These are phyloP conservation scores for Colletotrichum acutatum DNA, from an alignment of 2,329 filamentous ascomycete species.

Conservation along the genomic window DNA sequence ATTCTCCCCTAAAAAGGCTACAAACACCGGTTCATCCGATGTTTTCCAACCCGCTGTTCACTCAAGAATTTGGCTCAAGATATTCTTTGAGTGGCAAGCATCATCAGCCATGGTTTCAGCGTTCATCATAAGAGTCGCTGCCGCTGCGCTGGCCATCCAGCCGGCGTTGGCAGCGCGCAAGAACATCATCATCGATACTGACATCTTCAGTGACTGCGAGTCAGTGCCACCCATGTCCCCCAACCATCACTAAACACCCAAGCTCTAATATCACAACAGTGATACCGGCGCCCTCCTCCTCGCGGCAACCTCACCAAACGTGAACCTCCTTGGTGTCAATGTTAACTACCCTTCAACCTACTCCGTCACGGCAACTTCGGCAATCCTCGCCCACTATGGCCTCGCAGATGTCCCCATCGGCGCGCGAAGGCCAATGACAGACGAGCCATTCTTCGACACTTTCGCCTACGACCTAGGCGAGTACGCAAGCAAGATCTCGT, in stretches of 20 bases:
- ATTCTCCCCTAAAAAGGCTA: background rate
- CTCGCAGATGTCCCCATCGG: slow-evolving; percentile 50
- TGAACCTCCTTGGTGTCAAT: slow-evolving; percentile 53
- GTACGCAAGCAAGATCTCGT: slow-evolving; percentile 57
- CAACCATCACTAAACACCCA: background rate
- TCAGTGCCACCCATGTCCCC: slow-evolving; percentile 39
- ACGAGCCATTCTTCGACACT: slow-evolving; percentile 56
- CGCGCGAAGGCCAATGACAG: slow-evolving; percentile 50
- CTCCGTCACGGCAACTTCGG: slow-evolving; percentile 53
- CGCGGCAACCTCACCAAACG: slow-evolving; percentile 48
- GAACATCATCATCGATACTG: slow-evolving; percentile 58
- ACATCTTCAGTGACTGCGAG: slow-evolving; percentile 60
- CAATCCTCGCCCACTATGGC: slow-evolving; percentile 54
- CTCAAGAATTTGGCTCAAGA: background rate
- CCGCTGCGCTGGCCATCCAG: background rate
- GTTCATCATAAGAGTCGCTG: background rate
- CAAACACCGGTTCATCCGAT: background rate
- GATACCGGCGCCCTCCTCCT: slow-evolving; percentile 55
- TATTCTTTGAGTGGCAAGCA: background rate
- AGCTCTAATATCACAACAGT: slow-evolving; percentile 38
- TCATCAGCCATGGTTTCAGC: slow-evolving; percentile 1
- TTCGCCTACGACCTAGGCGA: slow-evolving; percentile 52
- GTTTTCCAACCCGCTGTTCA: background rate
- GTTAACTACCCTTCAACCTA: slow-evolving; percentile 54
- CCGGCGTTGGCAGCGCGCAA: slow-evolving; percentile 38